Evolutionary conservation across 164 flowering plant genomes (phyloP).

Genomic region (Amborella trichopoda): DNA sequence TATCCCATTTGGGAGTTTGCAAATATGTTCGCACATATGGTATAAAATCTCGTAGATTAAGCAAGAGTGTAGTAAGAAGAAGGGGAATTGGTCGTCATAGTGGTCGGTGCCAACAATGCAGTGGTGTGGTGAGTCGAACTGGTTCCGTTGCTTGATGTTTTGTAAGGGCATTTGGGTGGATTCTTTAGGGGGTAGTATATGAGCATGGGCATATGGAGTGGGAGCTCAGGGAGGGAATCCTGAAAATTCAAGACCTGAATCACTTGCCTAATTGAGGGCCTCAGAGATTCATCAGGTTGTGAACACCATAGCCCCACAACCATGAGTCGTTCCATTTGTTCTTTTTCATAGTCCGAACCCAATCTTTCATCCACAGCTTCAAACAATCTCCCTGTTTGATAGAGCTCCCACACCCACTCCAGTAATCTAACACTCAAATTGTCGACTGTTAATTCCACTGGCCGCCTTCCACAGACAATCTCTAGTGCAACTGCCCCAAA

Average conservation of each 20-base stretch:
- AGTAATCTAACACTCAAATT: slow-evolving; percentile 22
- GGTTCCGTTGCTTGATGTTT: too few species aligned
- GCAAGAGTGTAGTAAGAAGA: too few species aligned
- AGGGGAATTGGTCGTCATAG: too few species aligned
- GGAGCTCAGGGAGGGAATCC: slow-evolving; percentile 31
- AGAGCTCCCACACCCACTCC: slow-evolving; percentile 48
- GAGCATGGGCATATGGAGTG: slow-evolving; percentile 30
- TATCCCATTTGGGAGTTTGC: too few species aligned
- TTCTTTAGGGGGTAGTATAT: too few species aligned
- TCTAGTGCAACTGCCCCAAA: slow-evolving; percentile 45
- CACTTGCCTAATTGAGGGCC: slow-evolving; percentile 40
- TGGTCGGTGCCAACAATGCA: too few species aligned
- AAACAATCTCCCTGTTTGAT: slow-evolving; percentile 26
- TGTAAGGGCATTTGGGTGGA: too few species aligned
- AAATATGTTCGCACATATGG: too few species aligned
- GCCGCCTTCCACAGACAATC: slow-evolving; percentile 35
- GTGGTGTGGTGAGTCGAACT: too few species aligned
- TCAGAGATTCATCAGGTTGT: slow-evolving; percentile 24
- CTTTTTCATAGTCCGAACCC: slow-evolving; percentile 13
- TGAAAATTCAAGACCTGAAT: slow-evolving; percentile 25
- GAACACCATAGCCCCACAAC: slow-evolving; percentile 41
- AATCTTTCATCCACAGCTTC: slow-evolving; percentile 28
- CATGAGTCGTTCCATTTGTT: slow-evolving; percentile 27
- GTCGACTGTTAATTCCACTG: slow-evolving; percentile 14
- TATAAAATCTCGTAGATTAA: too few species aligned